A percentile compares a stretch with the other conserved stretches of the same genome.
phyloP scores from a whole-genome alignment of 306 rosid genomes.

The Dicorynia guianensis region DNA sequence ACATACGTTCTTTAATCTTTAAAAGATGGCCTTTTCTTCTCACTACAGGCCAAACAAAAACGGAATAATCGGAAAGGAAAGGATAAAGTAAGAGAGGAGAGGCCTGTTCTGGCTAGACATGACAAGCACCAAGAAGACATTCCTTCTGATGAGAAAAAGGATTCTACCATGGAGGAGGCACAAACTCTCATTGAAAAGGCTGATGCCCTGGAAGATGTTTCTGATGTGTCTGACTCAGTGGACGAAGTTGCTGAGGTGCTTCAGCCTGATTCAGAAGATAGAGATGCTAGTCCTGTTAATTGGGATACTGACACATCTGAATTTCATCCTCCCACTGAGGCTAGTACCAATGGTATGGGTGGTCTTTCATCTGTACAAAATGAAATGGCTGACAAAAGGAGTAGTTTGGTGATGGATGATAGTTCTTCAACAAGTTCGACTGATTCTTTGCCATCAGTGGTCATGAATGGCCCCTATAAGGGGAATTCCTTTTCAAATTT shows the following conservation, averaged over 20 bases:
- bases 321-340: constrained; percentile 73
- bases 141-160: constrained; percentile 60
- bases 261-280: constrained; percentile 87
- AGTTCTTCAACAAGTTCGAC: constrained; percentile 97
- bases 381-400: constrained; percentile 72
- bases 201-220: constrained; percentile 72
- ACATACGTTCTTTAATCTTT: constrained; percentile 22
- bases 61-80: constrained; percentile 84
- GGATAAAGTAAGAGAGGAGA: constrained; percentile 88
- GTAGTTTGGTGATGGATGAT: constrained; percentile 75
- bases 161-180: constrained; percentile 58
- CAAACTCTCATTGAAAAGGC: constrained; percentile 66
- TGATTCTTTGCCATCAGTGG: constrained; percentile 88
- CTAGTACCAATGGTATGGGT: constrained; percentile 66
- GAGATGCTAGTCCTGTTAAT: constrained; percentile 82
- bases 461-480: constrained; percentile 65
- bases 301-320: constrained; percentile 98
- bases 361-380: constrained; percentile 69
- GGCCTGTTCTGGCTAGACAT: constrained; percentile 48
- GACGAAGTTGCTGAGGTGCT: constrained; percentile 72
- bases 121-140: constrained; percentile 55
- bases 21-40: constrained; percentile 35
- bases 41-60: constrained; percentile 86
- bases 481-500: constrained; percentile 61
- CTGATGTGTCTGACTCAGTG: constrained; percentile 85